Evolutionary conservation across 2,329 filamentous ascomycete species (phyloP), one percentile per base, ranked within the genome.

Genomic region (Colletotrichum nymphaeae): DNA sequence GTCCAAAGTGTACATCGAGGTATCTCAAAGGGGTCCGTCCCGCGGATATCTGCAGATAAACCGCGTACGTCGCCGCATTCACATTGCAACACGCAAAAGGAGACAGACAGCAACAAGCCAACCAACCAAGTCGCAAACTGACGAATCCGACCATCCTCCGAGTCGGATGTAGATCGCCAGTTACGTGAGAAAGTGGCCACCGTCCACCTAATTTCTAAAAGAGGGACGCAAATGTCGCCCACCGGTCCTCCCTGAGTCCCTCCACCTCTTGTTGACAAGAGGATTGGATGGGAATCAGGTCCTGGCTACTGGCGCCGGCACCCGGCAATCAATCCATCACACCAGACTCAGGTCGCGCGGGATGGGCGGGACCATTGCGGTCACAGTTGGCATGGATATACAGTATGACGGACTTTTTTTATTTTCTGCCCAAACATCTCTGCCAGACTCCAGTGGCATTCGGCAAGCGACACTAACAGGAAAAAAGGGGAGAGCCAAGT

Each of bases 281-380:
- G n/a, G 52, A 62, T 57, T 35, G 37, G 37, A 49, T 26, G 32
- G 19, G 68, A 49, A 22, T 49, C 42, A 49, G 8, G 42, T n/a
- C 42, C 42, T 49, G 42, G 52, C 35, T 65, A 28, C 22, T 24
- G 14, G 37, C 55, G 57, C 55, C 56, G 67, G 70, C 35, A 55
- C 42, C 30, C 70, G 55, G 70, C 66, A 71, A 65, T 62, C 60
- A 70, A 70, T 65, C 66, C 70, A 69, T 69, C 59, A 65, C 59
- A 62, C 49, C 37, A 16, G n/a, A 37, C 28, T 35, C n/a, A 26
- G 42, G 37, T 30, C 59, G 59, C n/a, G 42, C 42, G 26, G 26
- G 26, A 63, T 30, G 42, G 42, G 19, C 42, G 26, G 26, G 22
- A 52, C 42, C 28, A 6, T n/a, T 22, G 42, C 14, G 4, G 42